phyloP scores from a whole-genome alignment of 129 eudicot genomes.

The Pulicaria dysenterica region DNA sequence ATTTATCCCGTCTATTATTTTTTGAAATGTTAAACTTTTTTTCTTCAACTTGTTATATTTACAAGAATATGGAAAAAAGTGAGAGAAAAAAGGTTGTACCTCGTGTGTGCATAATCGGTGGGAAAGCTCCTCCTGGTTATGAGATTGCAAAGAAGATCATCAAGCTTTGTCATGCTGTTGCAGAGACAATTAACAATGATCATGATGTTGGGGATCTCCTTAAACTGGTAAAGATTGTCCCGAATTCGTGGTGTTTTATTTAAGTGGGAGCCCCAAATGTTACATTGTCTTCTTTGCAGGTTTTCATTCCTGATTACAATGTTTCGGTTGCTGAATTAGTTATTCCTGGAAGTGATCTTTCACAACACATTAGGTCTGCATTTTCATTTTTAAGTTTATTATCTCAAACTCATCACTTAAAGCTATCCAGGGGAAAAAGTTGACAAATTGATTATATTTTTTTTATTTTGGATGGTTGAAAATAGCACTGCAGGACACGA shows the following conservation, averaged over 20 bases:
- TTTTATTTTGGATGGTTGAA: background rate
- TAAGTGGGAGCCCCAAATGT: background rate
- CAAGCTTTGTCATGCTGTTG: slow-evolving; percentile 64
- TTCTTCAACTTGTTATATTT: background rate
- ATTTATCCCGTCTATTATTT: background rate
- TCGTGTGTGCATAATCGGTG: slow-evolving; percentile 61
- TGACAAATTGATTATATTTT: background rate
- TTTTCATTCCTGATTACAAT: slow-evolving; percentile 65
- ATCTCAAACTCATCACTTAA: background rate
- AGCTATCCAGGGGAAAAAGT: background rate
- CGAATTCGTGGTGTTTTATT: background rate
- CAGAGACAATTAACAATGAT: slow-evolving; percentile 54
- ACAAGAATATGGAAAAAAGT: slow-evolving; percentile 48
- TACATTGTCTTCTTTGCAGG: slow-evolving; percentile 22
- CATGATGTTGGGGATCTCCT: slow-evolving; percentile 54
- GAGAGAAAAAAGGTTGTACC: slow-evolving; percentile 53
- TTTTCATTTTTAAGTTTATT: background rate
- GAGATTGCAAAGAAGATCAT: slow-evolving; percentile 63
- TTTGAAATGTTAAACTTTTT: slow-evolving; percentile 3
- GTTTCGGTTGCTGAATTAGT: slow-evolving; percentile 69
- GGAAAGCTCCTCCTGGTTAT: slow-evolving; percentile 70
- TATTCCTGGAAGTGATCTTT: slow-evolving; percentile 69
- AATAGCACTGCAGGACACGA: slow-evolving; percentile 68
- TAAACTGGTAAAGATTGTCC: slow-evolving; percentile 44
- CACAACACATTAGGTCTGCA: slow-evolving; percentile 62